Conservation (phyloP, 1,284 basidiomycete genomes). For the Phylloboletellus chloephorus region DNA sequence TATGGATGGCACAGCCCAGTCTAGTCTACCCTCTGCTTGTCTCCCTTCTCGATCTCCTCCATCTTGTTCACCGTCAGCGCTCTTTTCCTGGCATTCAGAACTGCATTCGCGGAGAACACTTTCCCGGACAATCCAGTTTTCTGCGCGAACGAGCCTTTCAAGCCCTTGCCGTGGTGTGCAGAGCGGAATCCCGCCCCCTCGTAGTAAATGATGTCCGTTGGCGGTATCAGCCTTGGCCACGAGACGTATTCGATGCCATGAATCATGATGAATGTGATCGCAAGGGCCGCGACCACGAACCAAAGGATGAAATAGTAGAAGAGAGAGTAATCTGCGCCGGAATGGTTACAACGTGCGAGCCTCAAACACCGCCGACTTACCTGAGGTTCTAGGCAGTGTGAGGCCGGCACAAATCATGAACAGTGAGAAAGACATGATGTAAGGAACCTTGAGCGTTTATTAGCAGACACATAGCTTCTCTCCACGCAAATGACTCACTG, state of each 20-base stretch:
- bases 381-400: constrained; percentile 77
- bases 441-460: constrained; percentile 64
- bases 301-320: constrained; percentile 78
- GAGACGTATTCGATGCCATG: constrained; percentile 87
- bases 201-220: constrained; percentile 82
- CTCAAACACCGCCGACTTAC: constrained; percentile 43
- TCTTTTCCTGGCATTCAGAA: constrained; percentile 35
- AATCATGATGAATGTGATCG: constrained; percentile 66
- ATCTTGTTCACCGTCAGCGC: constrained; percentile 38
- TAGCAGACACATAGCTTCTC: constrained; percentile 7
- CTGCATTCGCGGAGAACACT: constrained; percentile 31
- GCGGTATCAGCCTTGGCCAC: constrained; percentile 88
- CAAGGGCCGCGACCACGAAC: constrained; percentile 57
- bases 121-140: constrained; percentile 33
- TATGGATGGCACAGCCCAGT: neutral
- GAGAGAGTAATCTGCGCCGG: constrained; percentile 63
- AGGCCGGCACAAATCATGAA: constrained; percentile 86
- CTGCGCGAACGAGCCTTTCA: constrained; percentile 36
- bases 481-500: constrained; percentile 48
- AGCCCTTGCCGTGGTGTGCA: constrained; percentile 71
- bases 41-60: constrained; percentile 56
- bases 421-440: constrained; percentile 72
- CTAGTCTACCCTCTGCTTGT: constrained; percentile 68
- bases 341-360: constrained; percentile 7
- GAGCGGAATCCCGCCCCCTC: constrained; percentile 82